These are phyloP conservation scores for Jamesozyma piceae DNA, from an alignment of 805 yeast genomes.

Conservation along the genomic window DNA sequence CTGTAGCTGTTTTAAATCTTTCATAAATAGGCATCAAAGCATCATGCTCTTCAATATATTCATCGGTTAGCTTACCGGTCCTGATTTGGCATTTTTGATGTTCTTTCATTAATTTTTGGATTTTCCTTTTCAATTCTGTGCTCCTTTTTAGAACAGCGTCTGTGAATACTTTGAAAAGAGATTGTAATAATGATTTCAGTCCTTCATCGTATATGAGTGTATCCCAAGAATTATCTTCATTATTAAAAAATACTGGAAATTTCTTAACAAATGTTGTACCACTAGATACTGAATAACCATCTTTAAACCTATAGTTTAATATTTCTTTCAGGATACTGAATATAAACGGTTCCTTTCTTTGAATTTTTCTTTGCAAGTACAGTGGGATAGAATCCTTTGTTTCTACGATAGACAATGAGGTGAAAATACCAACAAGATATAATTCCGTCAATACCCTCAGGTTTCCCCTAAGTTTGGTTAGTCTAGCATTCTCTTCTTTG, in stretches of 20 bases:
- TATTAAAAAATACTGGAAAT: conserved; percentile 32
- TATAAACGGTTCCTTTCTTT: conserved; percentile 34
- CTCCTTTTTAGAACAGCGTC: conserved; percentile 35
- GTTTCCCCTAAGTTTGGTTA: conserved; percentile 38
- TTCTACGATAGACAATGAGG: conserved; percentile 36
- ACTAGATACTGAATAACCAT: conserved; percentile 30
- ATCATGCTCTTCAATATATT: conserved; percentile 32
- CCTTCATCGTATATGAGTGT: conserved; percentile 22
- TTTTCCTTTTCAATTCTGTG: conserved; percentile 29
- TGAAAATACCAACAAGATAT: conserved; percentile 46
- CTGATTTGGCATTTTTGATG: conserved; percentile 51
- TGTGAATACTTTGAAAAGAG: conserved; percentile 36
- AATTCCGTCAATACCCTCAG: conserved; percentile 50
- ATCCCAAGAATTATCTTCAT: conserved; percentile 21
- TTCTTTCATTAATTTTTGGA: conserved; percentile 31
- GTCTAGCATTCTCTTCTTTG: conserved; percentile 38
- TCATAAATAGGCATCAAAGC: conserved; percentile 32
- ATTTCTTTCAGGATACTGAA: conserved; percentile 38
- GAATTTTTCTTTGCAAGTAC: conserved; percentile 32
- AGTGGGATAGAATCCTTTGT: conserved; percentile 35
- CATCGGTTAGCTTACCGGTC: conserved; percentile 48
- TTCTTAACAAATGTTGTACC: conserved; percentile 44
- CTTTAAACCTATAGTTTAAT: conserved; percentile 33
- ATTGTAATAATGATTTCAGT: conserved; percentile 25
- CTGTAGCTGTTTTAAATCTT: conserved; percentile 36